Evolutionary conservation across 148 eudicot genomes (phyloP), one percentile per base, ranked within the genome.

Genomic region (Fagopyrum esculentum): DNA sequence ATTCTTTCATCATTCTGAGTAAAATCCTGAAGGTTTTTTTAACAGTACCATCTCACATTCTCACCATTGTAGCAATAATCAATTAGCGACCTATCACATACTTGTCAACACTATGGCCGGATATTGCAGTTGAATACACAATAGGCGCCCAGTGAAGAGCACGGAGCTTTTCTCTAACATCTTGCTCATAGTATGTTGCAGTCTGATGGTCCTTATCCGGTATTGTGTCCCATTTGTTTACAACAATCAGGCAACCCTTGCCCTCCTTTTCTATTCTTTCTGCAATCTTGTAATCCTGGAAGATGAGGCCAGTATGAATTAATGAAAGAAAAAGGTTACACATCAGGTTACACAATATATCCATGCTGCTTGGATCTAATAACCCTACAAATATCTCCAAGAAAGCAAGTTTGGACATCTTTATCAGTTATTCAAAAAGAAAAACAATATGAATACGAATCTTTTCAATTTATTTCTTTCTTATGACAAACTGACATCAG

Each of bases 201-300:
- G 97, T 90, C 77, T 96, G 87, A 72, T 92, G 94, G 77, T 89
- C 91, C 80, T 96, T 96, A 76, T 92, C 86, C 40, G 99, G 98
- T 78, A 96, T 91, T 1, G 99, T 96, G 77, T 96, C 99, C 99
- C 99, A 92, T 78, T 96, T 96, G 86, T 96, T 96, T 76, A 96
- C 99, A 57, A 96, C 97, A 69, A 96, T 88, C 79, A 96, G 83
- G 83, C 98, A 96, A 73, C 97, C 98, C 79, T 96, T 96, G 47
- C 98, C 99, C 87, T 96, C 99, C 79, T 78, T 78, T 77, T 96
- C 99, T 80, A 96, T 96, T 83, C 92, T 87, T 69, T 96, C 99
- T 76, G 99, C 99, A 83, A 96, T 96, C 81, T 84, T 90, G 86
- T 76, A 92, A 79, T 96, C 99, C 99, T 96, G 76, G 35, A 52